phyloP scores from a whole-genome alignment of 352 stramenopile species.

The Globisporangium abappressorium region DNA sequence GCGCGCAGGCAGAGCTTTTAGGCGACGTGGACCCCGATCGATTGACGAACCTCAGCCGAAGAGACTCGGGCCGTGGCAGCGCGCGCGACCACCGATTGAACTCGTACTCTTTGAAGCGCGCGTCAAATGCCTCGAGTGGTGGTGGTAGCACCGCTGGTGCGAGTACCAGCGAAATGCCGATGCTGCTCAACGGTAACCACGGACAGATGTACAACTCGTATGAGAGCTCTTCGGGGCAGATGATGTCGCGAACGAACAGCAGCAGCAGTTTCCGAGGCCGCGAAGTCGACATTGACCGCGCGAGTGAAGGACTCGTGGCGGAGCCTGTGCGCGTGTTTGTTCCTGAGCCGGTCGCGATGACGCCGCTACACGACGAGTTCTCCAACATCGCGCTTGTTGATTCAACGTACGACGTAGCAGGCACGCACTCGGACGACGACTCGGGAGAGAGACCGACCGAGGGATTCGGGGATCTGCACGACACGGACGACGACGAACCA shows the following conservation, averaged over 20 bases:
- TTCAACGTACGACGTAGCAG: slow-evolving; percentile 41
- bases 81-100: slow-evolving; percentile 60
- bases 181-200: slow-evolving; percentile 19
- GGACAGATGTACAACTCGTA: slow-evolving; percentile 43
- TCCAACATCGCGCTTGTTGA: slow-evolving; percentile 48
- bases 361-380: slow-evolving; percentile 41
- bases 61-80: slow-evolving; percentile 13
- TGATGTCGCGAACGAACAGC: slow-evolving; percentile 27
- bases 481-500: slow-evolving; percentile 49
- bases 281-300: slow-evolving; percentile 38
- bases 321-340: not conserved
- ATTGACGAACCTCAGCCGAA: slow-evolving; percentile 30
- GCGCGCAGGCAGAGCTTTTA: slow-evolving; percentile 64
- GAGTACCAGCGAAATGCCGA: slow-evolving; percentile 21
- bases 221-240: slow-evolving; percentile 12
- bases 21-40: slow-evolving; percentile 41
- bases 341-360: slow-evolving; percentile 21
- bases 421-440: slow-evolving; percentile 36
- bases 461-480: slow-evolving; percentile 31
- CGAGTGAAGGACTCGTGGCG: slow-evolving; percentile 8
- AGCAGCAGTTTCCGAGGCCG: slow-evolving; percentile 40
- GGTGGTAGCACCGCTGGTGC: slow-evolving; percentile 11
- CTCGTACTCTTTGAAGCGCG: slow-evolving; percentile 57
- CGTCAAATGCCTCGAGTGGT: slow-evolving; percentile 16
- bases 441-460: slow-evolving; percentile 34